Base-by-base conservation (phyloP, 331 rosid species). In the Pyracantha coccinea region DNA sequence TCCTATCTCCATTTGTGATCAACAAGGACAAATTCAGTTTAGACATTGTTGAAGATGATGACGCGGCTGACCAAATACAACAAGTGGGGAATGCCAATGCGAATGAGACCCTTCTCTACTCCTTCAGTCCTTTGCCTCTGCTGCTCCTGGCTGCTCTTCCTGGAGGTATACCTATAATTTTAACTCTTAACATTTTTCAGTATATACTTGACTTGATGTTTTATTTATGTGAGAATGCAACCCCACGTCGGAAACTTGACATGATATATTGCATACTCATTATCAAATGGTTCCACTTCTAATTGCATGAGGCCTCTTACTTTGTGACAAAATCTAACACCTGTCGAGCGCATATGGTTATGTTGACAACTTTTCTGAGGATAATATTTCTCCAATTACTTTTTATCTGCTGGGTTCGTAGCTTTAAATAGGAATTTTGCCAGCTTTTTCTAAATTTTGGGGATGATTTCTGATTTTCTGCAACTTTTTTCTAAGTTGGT, bases 81-180 rank as follows among this genome's bases (percentile, higher is more conserved):
- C 84, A 82, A 44, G 63, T 29, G 66, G 76, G 16, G 76, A 71
- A 82, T 20, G 68, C 78, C 33, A 58, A 58, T 23, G 16, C 64
- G 25, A 78, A 50, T 4, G 86, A 86, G 80, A 81, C 90, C 63
- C 72, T 74, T 58, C 69, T 94, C 73, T 85, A 78, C 72, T 91
- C 99, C 60, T 75, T 90, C 78, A 79, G 87, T 70, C 95, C 96
- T 8, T 65, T 94, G 78, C 93, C 97, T 66, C 82, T 92, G 29
- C 70, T 93, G 19, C 78, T 75, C 62, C 71, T 88, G 28, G 96
- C 92, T 73, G 80, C 90, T 75, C 86, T 94, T 60, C 96, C 99
- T 8, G 99, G 97, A 85, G 96, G 98, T 93, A 79, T 93, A 52
- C 57, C 76, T 9, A 3, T 31, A 25, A 1, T 55, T 35, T 10